Evolutionary conservation across 2,329 filamentous ascomycete genomes (phyloP), one percentile per base, ranked within the genome.

Genomic region (Blastomyces silverae): DNA sequence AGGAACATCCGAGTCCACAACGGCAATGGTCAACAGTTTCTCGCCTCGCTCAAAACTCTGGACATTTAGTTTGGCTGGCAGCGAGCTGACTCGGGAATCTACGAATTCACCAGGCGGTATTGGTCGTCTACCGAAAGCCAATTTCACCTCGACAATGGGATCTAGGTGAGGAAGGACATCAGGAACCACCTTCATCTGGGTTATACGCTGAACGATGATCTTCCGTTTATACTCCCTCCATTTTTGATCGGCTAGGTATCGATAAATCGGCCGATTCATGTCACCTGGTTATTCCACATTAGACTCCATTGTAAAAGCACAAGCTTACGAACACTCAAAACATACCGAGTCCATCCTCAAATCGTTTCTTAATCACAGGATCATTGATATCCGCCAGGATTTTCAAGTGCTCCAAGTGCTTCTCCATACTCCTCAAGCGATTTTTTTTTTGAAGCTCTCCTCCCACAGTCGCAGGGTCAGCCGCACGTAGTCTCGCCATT

Each of bases 261-360:
- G 90, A 81, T 99, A 99, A 74, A 99, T 92, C 68, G 93, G 93
- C 77, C 96, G 96, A 80, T 86, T 88, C 91, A 97, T 93, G 77
- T 97, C 92, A 69, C 89, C 92, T 97, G 69, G 15, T 15, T 37
- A 64, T 61, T 56, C 37, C 39, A 52, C 60, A 63, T 44, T 37
- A 56, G 44, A 15, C 63, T 37, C 60, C 62, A 42, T 60, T 59
- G 48, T 20, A 59, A 22, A 52, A 62, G 61, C 67, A 64, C 64
- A 62, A 42, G 52, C 55, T 57, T 20, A 55, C 48, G n/a, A 57
- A 2, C 8, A 31, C 50, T 28, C 22, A 42, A 20, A 46, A 63
- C 84, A 71, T 81, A 96, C 93, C 92, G 71, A 88, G 78, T 31
- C 92, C 92, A 77, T 97, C 92, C 75, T 99, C 94, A 70, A 96